Evolutionary conservation across 441 rosid species (phyloP).

Genomic region (Capsella rubella): DNA sequence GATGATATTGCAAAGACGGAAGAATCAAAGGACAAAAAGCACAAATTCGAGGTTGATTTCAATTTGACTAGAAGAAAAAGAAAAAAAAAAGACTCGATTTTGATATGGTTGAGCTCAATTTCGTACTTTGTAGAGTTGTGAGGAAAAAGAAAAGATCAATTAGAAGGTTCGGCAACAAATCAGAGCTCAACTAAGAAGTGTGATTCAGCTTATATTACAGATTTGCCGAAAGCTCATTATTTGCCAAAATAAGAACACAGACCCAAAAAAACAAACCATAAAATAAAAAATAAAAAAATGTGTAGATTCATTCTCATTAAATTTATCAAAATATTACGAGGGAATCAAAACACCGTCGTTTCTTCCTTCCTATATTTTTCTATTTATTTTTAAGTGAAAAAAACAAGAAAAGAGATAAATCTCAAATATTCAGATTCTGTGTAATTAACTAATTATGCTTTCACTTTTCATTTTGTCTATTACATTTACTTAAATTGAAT

Average conservation of each 20-base stretch:
- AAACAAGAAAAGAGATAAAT: not conserved
- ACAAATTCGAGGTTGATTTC: conserved; percentile 26
- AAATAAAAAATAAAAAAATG: not conserved
- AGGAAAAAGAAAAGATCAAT: not conserved
- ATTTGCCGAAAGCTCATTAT: conserved; percentile 21
- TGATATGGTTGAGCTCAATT: conserved; percentile 1
- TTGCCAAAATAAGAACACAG: conserved; percentile 30
- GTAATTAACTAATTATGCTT: not conserved
- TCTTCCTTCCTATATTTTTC: not conserved
- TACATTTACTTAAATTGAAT: no score
- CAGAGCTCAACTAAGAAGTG: conserved; percentile 1
- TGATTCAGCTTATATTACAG: conserved; percentile 38
- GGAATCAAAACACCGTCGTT: conserved; percentile 20
- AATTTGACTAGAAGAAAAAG: conserved; percentile 39
- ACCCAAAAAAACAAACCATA: not conserved
- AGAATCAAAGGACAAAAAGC: conserved; percentile 18
- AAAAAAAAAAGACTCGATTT: conserved; percentile 34
- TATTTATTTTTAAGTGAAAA: not conserved
- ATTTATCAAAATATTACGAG: not conserved
- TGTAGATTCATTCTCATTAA: conserved; percentile 20
- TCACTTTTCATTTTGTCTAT: no score
- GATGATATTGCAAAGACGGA: not conserved
- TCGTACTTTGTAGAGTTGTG: not conserved
- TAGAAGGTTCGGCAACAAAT: conserved; percentile 5
- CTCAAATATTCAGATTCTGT: not conserved